Percentiles rank a stretch among this genome's conserved stretches.
Evolutionary conservation across 2,329 filamentous ascomycete genomes (phyloP).

Genomic region (Elsinoe batatas): DNA sequence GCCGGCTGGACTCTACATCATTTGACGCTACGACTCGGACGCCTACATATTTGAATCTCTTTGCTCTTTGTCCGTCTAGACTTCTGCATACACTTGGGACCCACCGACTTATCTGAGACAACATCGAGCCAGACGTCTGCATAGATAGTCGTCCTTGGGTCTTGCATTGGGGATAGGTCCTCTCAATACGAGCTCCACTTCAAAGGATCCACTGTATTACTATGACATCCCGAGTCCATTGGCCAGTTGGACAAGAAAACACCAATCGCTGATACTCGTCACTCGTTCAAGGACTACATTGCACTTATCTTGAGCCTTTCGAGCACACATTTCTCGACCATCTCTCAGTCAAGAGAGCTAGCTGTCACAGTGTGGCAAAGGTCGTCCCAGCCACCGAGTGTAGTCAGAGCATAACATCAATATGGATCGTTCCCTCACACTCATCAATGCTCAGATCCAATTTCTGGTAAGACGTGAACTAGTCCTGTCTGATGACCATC

Average conservation of each 20-base stretch:
- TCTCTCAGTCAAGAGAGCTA: no score
- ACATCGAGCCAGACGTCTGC: not conserved
- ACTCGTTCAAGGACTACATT: not conserved
- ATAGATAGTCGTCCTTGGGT: no score
- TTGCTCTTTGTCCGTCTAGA: not conserved
- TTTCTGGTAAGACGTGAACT: slow-evolving; percentile 33
- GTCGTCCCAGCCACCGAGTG: not conserved
- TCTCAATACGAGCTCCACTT: not conserved
- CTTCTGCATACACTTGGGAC: not conserved
- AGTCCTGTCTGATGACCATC: slow-evolving; percentile 10
- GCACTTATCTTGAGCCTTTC: not conserved
- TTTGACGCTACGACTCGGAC: not conserved
- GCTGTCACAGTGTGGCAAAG: not conserved
- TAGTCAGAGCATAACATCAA: not conserved
- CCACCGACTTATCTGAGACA: not conserved
- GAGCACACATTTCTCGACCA: not conserved
- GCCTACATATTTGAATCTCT: not conserved
- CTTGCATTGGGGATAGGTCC: no score
- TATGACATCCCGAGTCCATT: slow-evolving; percentile 21
- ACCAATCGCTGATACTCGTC: slow-evolving; percentile 30
- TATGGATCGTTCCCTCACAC: slow-evolving; percentile 36
- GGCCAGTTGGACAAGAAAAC: slow-evolving; percentile 38
- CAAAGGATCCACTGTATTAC: not conserved
- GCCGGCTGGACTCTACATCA: not conserved
- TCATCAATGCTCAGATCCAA: slow-evolving; percentile 40